Conservation (phyloP, 2,329 filamentous ascomycete species). For the Trichophyton simii region DNA sequence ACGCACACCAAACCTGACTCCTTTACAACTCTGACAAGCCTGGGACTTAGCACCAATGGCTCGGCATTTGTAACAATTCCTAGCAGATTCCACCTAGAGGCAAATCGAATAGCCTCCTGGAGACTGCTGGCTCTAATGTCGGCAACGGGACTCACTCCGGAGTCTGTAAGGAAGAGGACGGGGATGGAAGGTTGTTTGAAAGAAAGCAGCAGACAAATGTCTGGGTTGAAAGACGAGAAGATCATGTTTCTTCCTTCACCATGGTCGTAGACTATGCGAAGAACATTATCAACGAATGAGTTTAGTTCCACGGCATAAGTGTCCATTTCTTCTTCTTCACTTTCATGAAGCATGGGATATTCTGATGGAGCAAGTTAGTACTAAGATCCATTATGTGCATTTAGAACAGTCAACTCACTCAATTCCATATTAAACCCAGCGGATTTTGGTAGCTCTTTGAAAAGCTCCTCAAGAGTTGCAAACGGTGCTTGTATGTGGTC, state of each 20-base stretch:
- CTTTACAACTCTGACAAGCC: conserved; percentile 85
- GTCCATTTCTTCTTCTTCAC: conserved; percentile 87
- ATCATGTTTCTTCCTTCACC: conserved; percentile 78
- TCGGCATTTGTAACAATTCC: conserved; percentile 84
- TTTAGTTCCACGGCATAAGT: conserved; percentile 71
- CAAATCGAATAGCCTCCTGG: conserved; percentile 91
- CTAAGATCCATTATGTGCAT: neutral
- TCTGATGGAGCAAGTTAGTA: conserved; percentile 34
- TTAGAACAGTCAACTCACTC: conserved; percentile 38
- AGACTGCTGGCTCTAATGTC: conserved; percentile 83
- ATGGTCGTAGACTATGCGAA: conserved; percentile 79
- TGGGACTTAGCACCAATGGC: conserved; percentile 75
- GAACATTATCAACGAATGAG: conserved; percentile 86
- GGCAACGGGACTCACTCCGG: conserved; percentile 65
- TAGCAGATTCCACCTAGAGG: conserved; percentile 84
- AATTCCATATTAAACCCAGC: conserved; percentile 98
- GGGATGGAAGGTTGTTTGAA: conserved; percentile 98
- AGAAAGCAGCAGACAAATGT: conserved; percentile 83
- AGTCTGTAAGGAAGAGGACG: conserved; percentile 86
- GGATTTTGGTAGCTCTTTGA: conserved; percentile 64
- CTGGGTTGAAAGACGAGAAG: conserved; percentile 94
- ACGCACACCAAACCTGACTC: conserved; percentile 89
- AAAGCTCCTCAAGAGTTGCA: conserved; percentile 87
- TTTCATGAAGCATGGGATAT: conserved; percentile 95
- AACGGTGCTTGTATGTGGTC: conserved; percentile 94